Evolutionary conservation across 2,329 filamentous ascomycete species (phyloP).

Genomic region (Neonectria magnoliae): DNA sequence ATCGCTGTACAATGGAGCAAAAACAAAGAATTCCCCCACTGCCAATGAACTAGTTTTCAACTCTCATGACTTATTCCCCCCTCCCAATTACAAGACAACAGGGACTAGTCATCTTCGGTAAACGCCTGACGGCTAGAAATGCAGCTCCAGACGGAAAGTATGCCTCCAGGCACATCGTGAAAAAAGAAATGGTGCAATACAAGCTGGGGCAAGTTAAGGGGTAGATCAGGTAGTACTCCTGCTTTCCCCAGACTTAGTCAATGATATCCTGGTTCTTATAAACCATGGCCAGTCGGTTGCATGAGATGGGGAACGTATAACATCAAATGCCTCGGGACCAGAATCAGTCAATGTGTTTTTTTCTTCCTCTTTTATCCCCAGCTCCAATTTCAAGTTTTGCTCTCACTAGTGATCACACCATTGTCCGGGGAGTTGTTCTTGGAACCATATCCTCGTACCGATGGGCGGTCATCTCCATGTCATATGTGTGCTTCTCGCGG

Average conservation of each 20-base stretch:
- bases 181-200: neutral
- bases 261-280: constrained; percentile 6
- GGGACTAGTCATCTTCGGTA: neutral
- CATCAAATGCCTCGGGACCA: constrained; percentile 9
- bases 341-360: constrained; percentile 16
- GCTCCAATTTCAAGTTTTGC: constrained; percentile 16
- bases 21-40: constrained; percentile 8
- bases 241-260: neutral
- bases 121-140: neutral
- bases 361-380: constrained; percentile 11
- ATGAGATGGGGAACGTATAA: constrained; percentile 10
- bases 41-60: constrained; percentile 7
- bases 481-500: constrained; percentile 51
- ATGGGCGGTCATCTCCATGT: constrained; percentile 62
- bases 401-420: constrained; percentile 46
- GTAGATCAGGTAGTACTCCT: neutral
- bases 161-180: neutral
- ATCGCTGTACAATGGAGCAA: constrained; percentile 40
- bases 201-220: neutral
- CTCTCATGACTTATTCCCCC: neutral
- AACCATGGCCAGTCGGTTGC: constrained; percentile 15
- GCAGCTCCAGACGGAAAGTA: neutral
- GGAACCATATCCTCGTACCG: constrained; percentile 69
- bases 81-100: neutral
- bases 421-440: constrained; percentile 58